Conservation (phyloP, 148 eudicot genomes). For the Linanthus parryae region DNA sequence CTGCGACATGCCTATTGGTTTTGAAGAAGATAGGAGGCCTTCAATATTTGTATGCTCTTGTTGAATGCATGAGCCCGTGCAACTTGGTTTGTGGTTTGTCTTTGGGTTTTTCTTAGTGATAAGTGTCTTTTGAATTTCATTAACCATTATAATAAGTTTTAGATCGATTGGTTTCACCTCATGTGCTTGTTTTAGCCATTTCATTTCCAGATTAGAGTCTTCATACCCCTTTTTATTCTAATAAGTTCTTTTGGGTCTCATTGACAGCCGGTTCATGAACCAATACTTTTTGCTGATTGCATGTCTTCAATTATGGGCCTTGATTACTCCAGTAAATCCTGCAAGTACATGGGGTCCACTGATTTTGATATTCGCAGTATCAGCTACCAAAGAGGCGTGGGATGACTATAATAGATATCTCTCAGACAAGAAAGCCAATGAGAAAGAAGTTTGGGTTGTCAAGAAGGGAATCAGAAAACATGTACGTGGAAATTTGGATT, state of each 20-base stretch:
- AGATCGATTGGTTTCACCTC: no score
- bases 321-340: slow-evolving; percentile 98
- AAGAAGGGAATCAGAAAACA: slow-evolving; percentile 65
- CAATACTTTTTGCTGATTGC: slow-evolving; percentile 99
- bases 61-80: no score
- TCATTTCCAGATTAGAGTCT: no score
- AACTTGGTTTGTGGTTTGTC: no score
- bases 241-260: slow-evolving; percentile 14
- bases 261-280: slow-evolving; percentile 95
- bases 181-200: no score
- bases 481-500: slow-evolving; percentile 37
- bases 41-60: no score
- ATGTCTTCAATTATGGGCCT: slow-evolving; percentile 97
- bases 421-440: slow-evolving; percentile 93
- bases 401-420: slow-evolving; percentile 96
- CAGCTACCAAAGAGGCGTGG: slow-evolving; percentile 98
- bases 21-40: no score
- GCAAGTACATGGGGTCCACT: slow-evolving; percentile 99
- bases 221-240: slow-evolving; percentile 1
- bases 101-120: no score
- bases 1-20: no score
- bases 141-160: no score
- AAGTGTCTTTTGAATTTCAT: no score
- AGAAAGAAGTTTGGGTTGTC: slow-evolving; percentile 95
- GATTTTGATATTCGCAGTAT: slow-evolving; percentile 88